These are phyloP conservation scores for Dioscorea cayenensis DNA, from an alignment of 116 monocot species.

Conservation along the genomic window DNA sequence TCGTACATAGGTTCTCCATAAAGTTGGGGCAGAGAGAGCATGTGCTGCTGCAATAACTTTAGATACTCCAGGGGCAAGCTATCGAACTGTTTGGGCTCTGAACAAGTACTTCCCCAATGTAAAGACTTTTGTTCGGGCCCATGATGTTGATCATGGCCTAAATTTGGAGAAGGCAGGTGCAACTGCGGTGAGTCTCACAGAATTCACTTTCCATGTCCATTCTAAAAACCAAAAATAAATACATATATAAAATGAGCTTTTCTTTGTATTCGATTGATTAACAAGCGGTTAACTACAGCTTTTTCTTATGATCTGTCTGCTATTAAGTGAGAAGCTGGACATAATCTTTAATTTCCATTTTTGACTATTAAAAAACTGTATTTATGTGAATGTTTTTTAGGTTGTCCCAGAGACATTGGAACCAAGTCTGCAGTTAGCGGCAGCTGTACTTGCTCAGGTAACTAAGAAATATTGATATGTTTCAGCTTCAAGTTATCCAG, in stretches of 20 bases:
- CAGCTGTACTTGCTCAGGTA: conserved; percentile 99
- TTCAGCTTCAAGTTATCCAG: not conserved
- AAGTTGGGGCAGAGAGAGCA: conserved; percentile 96
- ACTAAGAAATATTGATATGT: not conserved
- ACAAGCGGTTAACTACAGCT: not conserved
- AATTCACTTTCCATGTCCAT: not conserved
- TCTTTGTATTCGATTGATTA: not conserved
- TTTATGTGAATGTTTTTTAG: conserved; percentile 19
- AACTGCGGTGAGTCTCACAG: conserved; percentile 62
- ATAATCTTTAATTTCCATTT: not conserved
- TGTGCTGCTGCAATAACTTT: conserved; percentile 97
- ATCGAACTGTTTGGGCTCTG: conserved; percentile 94
- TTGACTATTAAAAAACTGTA: not conserved
- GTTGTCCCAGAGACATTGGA: conserved; percentile 98
- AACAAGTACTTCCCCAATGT: conserved; percentile 98
- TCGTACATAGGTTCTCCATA: conserved; percentile 68
- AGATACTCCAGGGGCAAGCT: conserved; percentile 97
- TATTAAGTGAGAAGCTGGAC: not conserved
- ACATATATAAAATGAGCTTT: not conserved
- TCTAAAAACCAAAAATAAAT: not conserved
- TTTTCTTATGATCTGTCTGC: not conserved
- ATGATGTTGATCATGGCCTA: conserved; percentile 93
- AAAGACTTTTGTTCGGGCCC: conserved; percentile 96
- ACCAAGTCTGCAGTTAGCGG: conserved; percentile 94
- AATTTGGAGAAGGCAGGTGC: conserved; percentile 99